Percentiles rank a stretch among this genome's conserved stretches.
Evolutionary conservation across 1,139 yeast genomes (phyloP).

Genomic region (Saccharomyces hybrid): DNA sequence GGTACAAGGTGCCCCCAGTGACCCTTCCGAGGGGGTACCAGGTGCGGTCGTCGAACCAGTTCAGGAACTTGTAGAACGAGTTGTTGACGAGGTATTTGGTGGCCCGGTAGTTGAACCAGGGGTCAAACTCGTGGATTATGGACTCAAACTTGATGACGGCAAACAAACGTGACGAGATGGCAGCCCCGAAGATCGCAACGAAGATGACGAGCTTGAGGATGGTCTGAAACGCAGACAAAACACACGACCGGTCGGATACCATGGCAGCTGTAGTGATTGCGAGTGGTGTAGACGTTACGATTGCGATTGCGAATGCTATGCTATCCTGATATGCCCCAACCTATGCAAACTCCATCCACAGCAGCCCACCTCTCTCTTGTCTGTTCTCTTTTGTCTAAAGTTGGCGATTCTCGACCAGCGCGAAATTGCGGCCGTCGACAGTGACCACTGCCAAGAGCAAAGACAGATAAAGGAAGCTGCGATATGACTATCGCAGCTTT

Average conservation of each 20-base stretch:
- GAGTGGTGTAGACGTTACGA: not conserved
- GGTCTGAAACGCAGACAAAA: constrained; percentile 13
- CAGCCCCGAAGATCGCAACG: constrained; percentile 76
- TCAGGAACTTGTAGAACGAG: constrained; percentile 82
- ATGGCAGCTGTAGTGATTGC: not conserved
- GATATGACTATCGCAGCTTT: not conserved
- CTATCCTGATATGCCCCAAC: not conserved
- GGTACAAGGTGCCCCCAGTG: constrained; percentile 97
- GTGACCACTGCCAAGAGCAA: not conserved
- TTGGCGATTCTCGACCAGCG: not conserved
- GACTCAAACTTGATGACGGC: constrained; percentile 85
- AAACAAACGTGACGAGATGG: constrained; percentile 78
- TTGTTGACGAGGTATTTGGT: constrained; percentile 80
- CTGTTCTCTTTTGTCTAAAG: no score
- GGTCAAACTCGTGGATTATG: constrained; percentile 97
- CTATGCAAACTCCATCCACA: no score
- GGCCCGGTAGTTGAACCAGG: constrained; percentile 97
- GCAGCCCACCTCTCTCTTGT: no score
- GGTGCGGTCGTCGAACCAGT: constrained; percentile 98
- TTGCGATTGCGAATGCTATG: not conserved
- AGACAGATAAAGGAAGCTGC: not conserved
- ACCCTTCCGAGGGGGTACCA: constrained; percentile 99
- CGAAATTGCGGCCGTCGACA: not conserved
- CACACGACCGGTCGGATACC: not conserved
- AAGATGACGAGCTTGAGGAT: constrained; percentile 58